Conservation (phyloP, 2,329 filamentous ascomycete species). For the Plectosphaerella sp. region DNA sequence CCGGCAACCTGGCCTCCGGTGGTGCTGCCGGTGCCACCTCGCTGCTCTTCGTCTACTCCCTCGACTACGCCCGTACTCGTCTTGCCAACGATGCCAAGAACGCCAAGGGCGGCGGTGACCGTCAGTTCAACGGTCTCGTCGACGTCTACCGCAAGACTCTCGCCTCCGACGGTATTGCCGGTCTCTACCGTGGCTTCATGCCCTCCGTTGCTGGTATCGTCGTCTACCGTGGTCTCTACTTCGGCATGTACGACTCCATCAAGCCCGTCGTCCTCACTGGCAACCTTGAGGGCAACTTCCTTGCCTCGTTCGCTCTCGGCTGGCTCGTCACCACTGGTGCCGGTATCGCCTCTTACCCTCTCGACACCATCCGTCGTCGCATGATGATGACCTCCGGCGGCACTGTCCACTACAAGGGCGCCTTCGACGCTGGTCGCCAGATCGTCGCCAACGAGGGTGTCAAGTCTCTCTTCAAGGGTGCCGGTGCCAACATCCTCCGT, state of each 20-base stretch:
- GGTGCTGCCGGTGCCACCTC: constrained; percentile 99
- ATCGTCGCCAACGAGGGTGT: constrained; percentile 97
- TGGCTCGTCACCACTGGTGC: constrained; percentile 99
- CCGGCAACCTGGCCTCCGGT: constrained; percentile 98
- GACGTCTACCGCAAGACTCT: constrained; percentile 99
- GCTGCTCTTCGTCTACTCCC: constrained; percentile 99
- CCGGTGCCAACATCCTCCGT: constrained; percentile 99
- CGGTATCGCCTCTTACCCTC: constrained; percentile 99
- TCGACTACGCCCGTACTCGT: constrained; percentile 99
- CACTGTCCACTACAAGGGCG: constrained; percentile 99
- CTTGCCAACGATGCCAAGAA: constrained; percentile 99
- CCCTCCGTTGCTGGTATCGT: constrained; percentile 98
- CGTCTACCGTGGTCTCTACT: constrained; percentile 99
- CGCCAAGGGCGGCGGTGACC: constrained; percentile 92
- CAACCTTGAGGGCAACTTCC: constrained; percentile 93
- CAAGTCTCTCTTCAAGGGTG: constrained; percentile 99
- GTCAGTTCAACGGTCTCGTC: constrained; percentile 99
- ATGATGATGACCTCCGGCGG: constrained; percentile 97
- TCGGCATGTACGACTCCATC: constrained; percentile 99
- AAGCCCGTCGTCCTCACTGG: constrained; percentile 97
- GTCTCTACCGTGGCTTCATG: constrained; percentile 99
- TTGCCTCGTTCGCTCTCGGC: constrained; percentile 97
- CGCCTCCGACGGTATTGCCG: constrained; percentile 94
- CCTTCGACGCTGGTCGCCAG: constrained; percentile 90
- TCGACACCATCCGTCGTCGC: constrained; percentile 99